Conservation (phyloP, 371 early-diverging fungal genomes). For the Catenaria anguillulae region DNA sequence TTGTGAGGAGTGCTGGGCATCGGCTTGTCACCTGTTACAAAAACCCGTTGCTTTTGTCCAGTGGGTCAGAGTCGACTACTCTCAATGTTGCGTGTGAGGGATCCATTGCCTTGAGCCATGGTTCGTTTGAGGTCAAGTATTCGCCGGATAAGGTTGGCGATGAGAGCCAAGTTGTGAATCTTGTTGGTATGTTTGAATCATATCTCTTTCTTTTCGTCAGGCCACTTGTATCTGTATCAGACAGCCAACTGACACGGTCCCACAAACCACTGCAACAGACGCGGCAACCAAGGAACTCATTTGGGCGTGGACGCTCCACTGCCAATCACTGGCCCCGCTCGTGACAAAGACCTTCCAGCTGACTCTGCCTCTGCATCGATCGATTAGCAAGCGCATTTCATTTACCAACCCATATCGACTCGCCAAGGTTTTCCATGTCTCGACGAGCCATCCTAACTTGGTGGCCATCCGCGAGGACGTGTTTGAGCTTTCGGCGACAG, state of each 20-base stretch:
- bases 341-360: conserved; percentile 3
- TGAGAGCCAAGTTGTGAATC: not conserved
- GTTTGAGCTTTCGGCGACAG: not conserved
- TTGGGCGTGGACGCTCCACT: not conserved
- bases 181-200: not conserved
- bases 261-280: too few species aligned
- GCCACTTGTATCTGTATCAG: not conserved
- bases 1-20: too few species aligned
- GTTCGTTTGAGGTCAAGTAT: not conserved
- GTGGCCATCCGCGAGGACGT: not conserved
- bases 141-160: too few species aligned
- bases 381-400: not conserved
- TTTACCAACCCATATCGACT: not conserved
- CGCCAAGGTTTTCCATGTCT: not conserved
- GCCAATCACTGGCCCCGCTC: not conserved
- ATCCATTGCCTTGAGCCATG: not conserved
- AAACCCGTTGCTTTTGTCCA: too few species aligned
- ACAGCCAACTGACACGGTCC: too few species aligned
- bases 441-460: not conserved
- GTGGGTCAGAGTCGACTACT: not conserved
- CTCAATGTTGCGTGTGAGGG: not conserved
- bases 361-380: not conserved
- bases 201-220: not conserved
- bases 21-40: not conserved
- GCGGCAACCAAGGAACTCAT: not conserved